Conservation (phyloP, 345 rosid genomes). For the Mallotus nudiflorus region DNA sequence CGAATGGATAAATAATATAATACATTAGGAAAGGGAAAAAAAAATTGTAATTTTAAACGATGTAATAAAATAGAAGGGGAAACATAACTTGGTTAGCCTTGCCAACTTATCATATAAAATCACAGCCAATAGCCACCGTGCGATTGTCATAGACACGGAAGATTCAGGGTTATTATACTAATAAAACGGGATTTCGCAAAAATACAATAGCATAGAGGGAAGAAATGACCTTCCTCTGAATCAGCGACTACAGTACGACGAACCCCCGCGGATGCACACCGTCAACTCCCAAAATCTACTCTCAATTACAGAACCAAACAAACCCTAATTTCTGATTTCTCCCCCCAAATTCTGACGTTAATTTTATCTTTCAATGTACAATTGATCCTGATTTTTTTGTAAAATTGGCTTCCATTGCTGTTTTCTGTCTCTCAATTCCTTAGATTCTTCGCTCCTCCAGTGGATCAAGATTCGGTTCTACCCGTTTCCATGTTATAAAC, state of each 20-base stretch:
- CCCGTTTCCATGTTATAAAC: background rate
- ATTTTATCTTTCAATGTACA: background rate
- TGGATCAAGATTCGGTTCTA: slow-evolving; percentile 16
- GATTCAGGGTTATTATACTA: no score
- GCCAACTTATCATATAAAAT: no score
- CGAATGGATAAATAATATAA: no score
- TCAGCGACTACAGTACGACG: slow-evolving; percentile 12
- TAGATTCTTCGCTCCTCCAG: background rate
- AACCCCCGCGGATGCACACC: slow-evolving; percentile 13
- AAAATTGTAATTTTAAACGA: no score
- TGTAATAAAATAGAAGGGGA: no score
- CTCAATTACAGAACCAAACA: background rate
- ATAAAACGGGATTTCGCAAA: no score
- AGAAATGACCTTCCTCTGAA: background rate
- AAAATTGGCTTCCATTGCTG: background rate
- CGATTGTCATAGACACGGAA: background rate
- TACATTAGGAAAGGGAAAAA: no score
- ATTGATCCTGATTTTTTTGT: background rate
- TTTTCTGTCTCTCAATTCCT: background rate
- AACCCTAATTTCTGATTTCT: slow-evolving; percentile 16
- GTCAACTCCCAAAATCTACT: slow-evolving; percentile 11
- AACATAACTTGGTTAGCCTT: no score
- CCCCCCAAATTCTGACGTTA: background rate
- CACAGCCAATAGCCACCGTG: background rate
- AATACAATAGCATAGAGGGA: background rate